Percentiles rank a stretch among this genome's conserved stretches.
Conservation (phyloP, 176 grass and related monocot genomes). For the Oryza nivara region DNA sequence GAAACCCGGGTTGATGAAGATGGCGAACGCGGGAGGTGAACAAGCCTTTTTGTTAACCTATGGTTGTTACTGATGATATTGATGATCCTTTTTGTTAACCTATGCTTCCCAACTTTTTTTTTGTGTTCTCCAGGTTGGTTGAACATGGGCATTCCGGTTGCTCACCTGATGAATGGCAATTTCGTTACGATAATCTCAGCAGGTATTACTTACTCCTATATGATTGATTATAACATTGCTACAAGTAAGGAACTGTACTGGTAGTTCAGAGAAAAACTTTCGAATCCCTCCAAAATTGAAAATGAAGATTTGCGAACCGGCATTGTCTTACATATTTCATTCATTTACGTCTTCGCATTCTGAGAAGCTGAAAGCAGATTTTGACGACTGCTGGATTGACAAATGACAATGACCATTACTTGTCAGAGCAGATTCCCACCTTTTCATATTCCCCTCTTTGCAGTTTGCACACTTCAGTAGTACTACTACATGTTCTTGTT, state of each 20-base stretch:
- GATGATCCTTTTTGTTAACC: background rate
- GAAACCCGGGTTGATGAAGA: background rate
- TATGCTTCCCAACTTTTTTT: background rate
- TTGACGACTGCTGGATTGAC: constrained; percentile 63
- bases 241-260: constrained; percentile 3
- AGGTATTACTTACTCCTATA: constrained; percentile 41
- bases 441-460: constrained; percentile 29
- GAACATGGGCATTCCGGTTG: constrained; percentile 51
- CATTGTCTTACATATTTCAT: constrained; percentile 34
- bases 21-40: background rate
- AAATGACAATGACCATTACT: constrained; percentile 78
- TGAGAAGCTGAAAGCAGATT: constrained; percentile 48
- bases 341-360: constrained; percentile 57
- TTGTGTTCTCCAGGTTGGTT: constrained; percentile 45
- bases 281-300: background rate
- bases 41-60: background rate
- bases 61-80: background rate
- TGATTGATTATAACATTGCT: background rate
- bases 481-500: constrained; percentile 21
- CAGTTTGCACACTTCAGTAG: background rate
- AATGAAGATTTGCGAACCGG: constrained; percentile 9
- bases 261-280: no score
- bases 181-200: constrained; percentile 43
- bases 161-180: constrained; percentile 52
- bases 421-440: constrained; percentile 58